A percentile compares a stretch with the other conserved stretches of the same genome.
Conservation (phyloP, 169 alveolate genomes). For the Plasmodium inui region DNA sequence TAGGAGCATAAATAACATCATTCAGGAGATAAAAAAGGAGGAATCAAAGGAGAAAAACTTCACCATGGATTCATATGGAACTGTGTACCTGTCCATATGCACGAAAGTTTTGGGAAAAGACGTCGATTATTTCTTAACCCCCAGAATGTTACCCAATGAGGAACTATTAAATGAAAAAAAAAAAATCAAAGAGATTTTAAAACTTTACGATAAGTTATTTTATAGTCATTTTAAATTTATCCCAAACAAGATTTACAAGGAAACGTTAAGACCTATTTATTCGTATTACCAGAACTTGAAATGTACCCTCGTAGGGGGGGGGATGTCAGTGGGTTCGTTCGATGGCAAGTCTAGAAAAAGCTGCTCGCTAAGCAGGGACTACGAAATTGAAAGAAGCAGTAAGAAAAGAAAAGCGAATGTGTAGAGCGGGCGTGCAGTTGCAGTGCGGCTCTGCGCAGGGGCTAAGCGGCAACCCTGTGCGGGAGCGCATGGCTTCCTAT, state of each 20-base stretch:
- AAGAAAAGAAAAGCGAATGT: constrained; percentile 4
- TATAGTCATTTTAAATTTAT: constrained; percentile 71
- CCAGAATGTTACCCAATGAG: constrained; percentile 22
- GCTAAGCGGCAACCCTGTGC: neutral
- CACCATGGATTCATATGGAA: constrained; percentile 71
- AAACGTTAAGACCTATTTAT: constrained; percentile 72
- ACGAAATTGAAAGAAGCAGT: constrained; percentile 25
- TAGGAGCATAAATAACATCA: constrained; percentile 38
- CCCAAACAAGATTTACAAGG: constrained; percentile 73
- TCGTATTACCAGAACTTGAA: constrained; percentile 72
- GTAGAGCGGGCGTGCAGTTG: neutral
- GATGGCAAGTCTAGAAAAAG: constrained; percentile 22
- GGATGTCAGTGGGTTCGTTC: neutral
- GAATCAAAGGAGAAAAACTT: constrained; percentile 64
- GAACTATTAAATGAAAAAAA: constrained; percentile 57
- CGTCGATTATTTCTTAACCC: constrained; percentile 21
- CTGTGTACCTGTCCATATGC: constrained; percentile 49
- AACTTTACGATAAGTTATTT: constrained; percentile 71
- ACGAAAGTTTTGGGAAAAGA: constrained; percentile 38
- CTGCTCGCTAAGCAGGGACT: constrained; percentile 11
- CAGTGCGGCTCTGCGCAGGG: neutral
- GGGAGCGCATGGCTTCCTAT: neutral
- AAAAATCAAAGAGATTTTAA: constrained; percentile 74
- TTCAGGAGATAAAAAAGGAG: constrained; percentile 65
- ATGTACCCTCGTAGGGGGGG: constrained; percentile 21